phyloP scores from a whole-genome alignment of 2,329 filamentous ascomycete species.

The Mariannaea sp. region DNA sequence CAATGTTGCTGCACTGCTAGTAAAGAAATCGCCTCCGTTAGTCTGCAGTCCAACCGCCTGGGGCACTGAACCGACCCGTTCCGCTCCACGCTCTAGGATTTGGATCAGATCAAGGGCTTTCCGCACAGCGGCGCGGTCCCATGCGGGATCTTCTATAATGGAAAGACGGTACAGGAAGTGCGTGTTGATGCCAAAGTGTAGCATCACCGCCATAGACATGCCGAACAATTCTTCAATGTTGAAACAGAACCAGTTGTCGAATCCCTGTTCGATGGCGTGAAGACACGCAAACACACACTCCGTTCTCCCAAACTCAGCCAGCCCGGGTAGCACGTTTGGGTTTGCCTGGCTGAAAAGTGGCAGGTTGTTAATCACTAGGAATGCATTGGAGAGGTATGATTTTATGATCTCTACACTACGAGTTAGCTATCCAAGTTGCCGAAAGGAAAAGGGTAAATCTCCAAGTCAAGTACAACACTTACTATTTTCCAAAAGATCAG shows the following conservation, averaged over 20 bases:
- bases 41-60: background rate
- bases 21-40: conserved; percentile 15
- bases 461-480: conserved; percentile 19
- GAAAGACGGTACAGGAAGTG: conserved; percentile 36
- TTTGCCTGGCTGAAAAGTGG: conserved; percentile 28
- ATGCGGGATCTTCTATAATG: conserved; percentile 44
- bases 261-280: conserved; percentile 33
- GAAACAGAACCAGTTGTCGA: conserved; percentile 42
- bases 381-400: conserved; percentile 43
- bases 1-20: conserved; percentile 7
- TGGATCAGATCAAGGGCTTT: conserved; percentile 42
- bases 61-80: conserved; percentile 4
- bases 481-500: conserved; percentile 38
- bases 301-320: conserved; percentile 22
- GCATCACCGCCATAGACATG: conserved; percentile 35
- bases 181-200: conserved; percentile 42
- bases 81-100: conserved; percentile 8
- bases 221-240: conserved; percentile 33
- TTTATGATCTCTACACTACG: conserved; percentile 40
- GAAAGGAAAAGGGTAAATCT: background rate
- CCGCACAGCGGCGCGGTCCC: conserved; percentile 44
- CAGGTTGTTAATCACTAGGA: conserved; percentile 47
- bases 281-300: conserved; percentile 40
- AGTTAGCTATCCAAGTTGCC: background rate
- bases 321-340: conserved; percentile 15